Conservation (phyloP, 1,284 basidiomycete genomes). For the Takashimella tepidaria region DNA sequence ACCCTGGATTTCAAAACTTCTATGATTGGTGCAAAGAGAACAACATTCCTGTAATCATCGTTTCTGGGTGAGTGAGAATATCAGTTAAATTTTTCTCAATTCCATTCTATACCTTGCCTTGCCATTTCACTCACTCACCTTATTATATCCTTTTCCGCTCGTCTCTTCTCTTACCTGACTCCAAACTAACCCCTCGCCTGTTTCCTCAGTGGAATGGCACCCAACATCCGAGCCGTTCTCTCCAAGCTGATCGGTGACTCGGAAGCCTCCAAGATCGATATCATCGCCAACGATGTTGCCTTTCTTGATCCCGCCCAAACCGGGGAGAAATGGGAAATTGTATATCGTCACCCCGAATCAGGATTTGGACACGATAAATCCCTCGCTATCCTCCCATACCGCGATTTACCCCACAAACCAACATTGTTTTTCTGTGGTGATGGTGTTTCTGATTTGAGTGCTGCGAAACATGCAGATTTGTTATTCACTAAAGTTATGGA, state of each 20-base stretch:
- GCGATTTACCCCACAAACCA: slow-evolving; percentile 62
- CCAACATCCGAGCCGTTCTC: slow-evolving; percentile 77
- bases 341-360: slow-evolving; percentile 80
- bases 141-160: background rate
- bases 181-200: background rate
- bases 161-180: background rate
- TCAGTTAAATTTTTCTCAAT: too few species aligned
- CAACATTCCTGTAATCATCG: slow-evolving; percentile 81
- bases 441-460: slow-evolving; percentile 87
- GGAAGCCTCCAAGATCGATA: slow-evolving; percentile 69
- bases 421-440: slow-evolving; percentile 92
- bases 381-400: slow-evolving; percentile 81
- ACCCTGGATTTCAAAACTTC: slow-evolving; percentile 81
- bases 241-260: slow-evolving; percentile 69
- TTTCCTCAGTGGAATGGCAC: slow-evolving; percentile 72
- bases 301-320: slow-evolving; percentile 53
- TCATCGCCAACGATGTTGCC: slow-evolving; percentile 81
- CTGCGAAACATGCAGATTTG: slow-evolving; percentile 80
- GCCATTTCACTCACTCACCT: background rate
- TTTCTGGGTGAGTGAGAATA: slow-evolving; percentile 81
- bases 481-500: slow-evolving; percentile 80
- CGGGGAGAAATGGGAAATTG: slow-evolving; percentile 71
- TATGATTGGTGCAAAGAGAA: slow-evolving; percentile 70
- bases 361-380: slow-evolving; percentile 91
- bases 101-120: background rate